Percentiles rank a stretch among this genome's conserved stretches.
phyloP scores from a whole-genome alignment of 345 rosid genomes.

The Ceriops tagal region DNA sequence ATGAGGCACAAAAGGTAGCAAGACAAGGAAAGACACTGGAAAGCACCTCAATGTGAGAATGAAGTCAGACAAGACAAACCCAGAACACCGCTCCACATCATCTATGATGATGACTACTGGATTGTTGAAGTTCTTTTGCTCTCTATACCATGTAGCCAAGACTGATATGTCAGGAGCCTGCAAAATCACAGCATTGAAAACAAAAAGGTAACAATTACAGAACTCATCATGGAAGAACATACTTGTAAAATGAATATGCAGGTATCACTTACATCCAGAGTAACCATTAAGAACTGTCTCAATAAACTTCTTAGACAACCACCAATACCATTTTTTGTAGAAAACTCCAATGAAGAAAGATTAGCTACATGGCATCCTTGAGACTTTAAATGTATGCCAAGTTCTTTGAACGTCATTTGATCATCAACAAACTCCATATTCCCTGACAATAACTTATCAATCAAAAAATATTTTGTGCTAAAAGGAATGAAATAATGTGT shows the following conservation, averaged over 20 bases:
- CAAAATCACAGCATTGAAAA: slow-evolving; percentile 21
- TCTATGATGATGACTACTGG: slow-evolving; percentile 69
- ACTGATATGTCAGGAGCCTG: slow-evolving; percentile 75
- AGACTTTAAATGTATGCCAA: slow-evolving; percentile 61
- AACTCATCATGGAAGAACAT: slow-evolving; percentile 4
- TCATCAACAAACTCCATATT: slow-evolving; percentile 96
- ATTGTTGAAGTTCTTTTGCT: slow-evolving; percentile 36
- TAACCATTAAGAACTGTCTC: slow-evolving; percentile 59
- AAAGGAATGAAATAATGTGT: neutral
- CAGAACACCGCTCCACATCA: slow-evolving; percentile 80
- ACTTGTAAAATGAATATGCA: slow-evolving; percentile 3
- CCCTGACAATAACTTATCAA: slow-evolving; percentile 43
- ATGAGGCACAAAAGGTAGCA: neutral
- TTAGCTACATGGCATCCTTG: slow-evolving; percentile 81
- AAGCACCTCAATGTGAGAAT: slow-evolving; percentile 71
- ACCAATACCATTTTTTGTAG: slow-evolving; percentile 64
- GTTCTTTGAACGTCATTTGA: slow-evolving; percentile 72
- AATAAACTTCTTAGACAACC: slow-evolving; percentile 78
- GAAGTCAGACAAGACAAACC: slow-evolving; percentile 69
- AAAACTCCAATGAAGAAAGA: slow-evolving; percentile 81
- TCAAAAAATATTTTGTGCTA: neutral
- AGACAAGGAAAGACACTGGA: neutral
- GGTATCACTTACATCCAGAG: slow-evolving; percentile 64
- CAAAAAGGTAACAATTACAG: slow-evolving; percentile 16
- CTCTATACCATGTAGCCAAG: slow-evolving; percentile 82